Conservation (phyloP, 371 early-diverging fungal species). For the Umbelopsis sp. region DNA sequence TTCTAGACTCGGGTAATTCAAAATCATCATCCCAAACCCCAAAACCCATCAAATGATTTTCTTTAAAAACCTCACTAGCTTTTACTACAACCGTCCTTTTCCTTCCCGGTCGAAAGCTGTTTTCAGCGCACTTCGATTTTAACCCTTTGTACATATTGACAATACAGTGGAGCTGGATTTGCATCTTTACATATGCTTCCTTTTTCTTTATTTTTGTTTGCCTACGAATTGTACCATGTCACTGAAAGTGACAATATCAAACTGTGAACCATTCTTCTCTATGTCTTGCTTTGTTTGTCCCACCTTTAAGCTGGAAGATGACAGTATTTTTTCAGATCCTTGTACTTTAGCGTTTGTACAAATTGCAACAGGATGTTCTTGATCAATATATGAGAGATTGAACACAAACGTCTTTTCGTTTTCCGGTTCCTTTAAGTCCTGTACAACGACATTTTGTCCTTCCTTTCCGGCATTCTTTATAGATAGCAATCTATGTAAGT, state of each 20-base stretch:
- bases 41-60: not conserved
- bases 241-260: not conserved
- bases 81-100: not conserved
- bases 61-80: not conserved
- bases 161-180: not conserved
- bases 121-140: not conserved
- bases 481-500: not conserved
- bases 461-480: not conserved
- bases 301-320: not conserved
- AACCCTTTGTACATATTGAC: not conserved
- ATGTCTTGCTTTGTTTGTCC: not conserved
- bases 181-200: not conserved
- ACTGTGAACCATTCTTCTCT: not conserved
- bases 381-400: slow-evolving; percentile 3
- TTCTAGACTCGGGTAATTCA: not conserved
- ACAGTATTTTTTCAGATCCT: not conserved
- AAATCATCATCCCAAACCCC: slow-evolving; percentile 5
- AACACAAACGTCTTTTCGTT: not conserved
- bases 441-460: not conserved
- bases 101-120: not conserved
- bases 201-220: not conserved
- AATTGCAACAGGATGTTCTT: not conserved
- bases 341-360: not conserved
- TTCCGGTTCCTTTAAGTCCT: not conserved
- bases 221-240: not conserved